A percentile compares a stretch with the other conserved stretches of the same genome.
These are phyloP conservation scores for Arbutus unedo DNA, from an alignment of 148 eudicot genomes.

Conservation along the genomic window DNA sequence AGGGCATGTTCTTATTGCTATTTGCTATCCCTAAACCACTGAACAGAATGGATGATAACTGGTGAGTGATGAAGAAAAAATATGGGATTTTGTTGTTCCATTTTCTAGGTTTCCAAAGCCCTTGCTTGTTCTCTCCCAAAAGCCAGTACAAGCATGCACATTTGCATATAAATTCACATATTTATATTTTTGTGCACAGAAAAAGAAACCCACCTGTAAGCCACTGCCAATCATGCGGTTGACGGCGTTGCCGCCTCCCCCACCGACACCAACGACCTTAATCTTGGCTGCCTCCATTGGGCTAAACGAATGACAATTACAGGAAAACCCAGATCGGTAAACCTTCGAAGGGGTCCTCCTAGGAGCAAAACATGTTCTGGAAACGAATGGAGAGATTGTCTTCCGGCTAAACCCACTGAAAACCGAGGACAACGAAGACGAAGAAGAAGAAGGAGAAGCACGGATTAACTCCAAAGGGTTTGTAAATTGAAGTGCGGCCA, in stretches of 20 bases:
- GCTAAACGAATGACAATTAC: constrained; percentile 37
- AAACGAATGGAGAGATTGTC: constrained; percentile 28
- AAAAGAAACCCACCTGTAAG: constrained; percentile 53
- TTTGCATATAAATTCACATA: too few species aligned
- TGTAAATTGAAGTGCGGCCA: constrained; percentile 35
- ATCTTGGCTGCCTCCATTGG: constrained; percentile 75
- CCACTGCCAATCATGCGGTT: constrained; percentile 99
- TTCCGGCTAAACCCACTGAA: constrained; percentile 34
- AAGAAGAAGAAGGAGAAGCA: constrained; percentile 25
- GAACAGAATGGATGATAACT: too few species aligned
- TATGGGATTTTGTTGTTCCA: too few species aligned
- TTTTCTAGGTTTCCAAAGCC: too few species aligned
- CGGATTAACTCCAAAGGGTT: constrained; percentile 28
- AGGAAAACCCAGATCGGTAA: constrained; percentile 26
- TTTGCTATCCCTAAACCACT: too few species aligned
- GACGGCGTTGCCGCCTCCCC: constrained; percentile 97
- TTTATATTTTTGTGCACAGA: neutral
- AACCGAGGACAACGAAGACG: neutral
- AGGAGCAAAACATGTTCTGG: constrained; percentile 26
- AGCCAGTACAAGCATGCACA: too few species aligned
- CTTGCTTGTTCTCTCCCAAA: too few species aligned
- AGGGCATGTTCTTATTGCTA: too few species aligned
- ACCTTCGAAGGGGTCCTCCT: constrained; percentile 26
- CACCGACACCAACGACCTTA: constrained; percentile 96
- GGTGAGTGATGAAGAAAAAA: too few species aligned